phyloP scores from a whole-genome alignment of 768 basidiomycete species.

The Russula lepida region DNA sequence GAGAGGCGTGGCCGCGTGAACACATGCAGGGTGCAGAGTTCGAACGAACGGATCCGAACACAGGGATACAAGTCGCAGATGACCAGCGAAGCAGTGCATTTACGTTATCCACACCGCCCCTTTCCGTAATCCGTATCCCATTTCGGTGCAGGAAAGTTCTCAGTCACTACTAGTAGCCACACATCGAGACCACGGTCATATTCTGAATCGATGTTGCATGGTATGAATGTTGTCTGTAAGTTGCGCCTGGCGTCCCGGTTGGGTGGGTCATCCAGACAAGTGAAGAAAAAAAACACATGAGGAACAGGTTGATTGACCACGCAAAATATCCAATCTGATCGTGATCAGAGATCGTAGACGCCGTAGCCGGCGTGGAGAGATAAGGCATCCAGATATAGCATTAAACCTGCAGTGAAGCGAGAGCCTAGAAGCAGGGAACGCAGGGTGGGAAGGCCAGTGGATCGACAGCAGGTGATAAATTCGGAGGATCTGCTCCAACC shows the following conservation, averaged over 20 bases:
- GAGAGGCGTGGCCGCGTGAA: neutral
- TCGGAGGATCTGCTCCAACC: neutral
- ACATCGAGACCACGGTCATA: neutral
- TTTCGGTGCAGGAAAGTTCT: neutral
- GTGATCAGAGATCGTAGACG: neutral
- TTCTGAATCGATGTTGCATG: neutral
- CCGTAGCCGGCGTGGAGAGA: neutral
- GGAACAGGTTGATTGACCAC: neutral
- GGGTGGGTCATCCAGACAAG: too few species aligned
- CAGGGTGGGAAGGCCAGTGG: neutral
- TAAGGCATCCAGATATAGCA: neutral
- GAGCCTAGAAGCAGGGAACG: neutral
- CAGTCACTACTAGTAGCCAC: neutral
- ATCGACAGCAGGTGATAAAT: neutral
- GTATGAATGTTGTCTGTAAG: neutral
- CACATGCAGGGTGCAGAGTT: neutral
- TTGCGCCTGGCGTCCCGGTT: neutral
- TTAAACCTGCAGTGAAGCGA: neutral
- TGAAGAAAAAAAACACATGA: neutral
- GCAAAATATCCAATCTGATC: neutral
- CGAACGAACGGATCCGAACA: neutral
- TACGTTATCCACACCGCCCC: neutral
- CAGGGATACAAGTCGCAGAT: neutral
- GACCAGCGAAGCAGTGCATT: neutral
- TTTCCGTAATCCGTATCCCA: neutral